Evolutionary conservation across 495 filamentous ascomycete species (phyloP), one percentile per base, ranked within the genome.

Genomic region (Mycothermus thermophilus): DNA sequence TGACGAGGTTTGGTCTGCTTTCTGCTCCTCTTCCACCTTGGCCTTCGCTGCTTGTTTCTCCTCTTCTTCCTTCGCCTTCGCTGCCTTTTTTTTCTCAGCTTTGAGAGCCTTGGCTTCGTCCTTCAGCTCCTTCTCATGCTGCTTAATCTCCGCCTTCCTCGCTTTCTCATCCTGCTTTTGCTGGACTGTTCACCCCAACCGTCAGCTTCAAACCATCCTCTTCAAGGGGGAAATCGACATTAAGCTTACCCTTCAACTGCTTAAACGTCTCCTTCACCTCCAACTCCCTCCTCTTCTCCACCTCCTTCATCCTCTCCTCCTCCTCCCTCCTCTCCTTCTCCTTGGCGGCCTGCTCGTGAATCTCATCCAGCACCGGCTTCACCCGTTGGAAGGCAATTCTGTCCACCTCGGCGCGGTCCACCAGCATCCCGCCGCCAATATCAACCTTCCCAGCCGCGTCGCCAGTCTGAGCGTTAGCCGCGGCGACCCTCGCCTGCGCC

Each of bases 351-450:
- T 72, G 76, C 13, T 78, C 76, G 31, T 75, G 74, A 24, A 97
- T 92, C 44, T 93, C 83, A 48, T 95, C 81, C n/a, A 97, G 54
- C 0, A 90, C 72, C 12, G 90, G 90, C 54, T 84, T 81, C n/a
- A 97, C 67, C 46, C 79, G 76, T 21, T 69, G 67, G 8, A 72
- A 72, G 0, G 90, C 90, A 41, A 95, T 76, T 8, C 71, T 73
- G 36, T 95, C 79, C 26, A 97, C 69, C 32, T 84, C 83, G 3
- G 73, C 66, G 54, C 77, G 72, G 31, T 88, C 75, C 60, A 96
- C 72, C 38, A 76, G 80, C 47, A 72, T 81, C 0, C 84, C 79
- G 16, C 79, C 75, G 15, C 92, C 88, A 32, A 97, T 76, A 42
- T 85, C 69, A 26, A 94, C 66, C 48, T 74, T 78, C 15, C 77